A percentile compares a stretch with the other conserved stretches of the same genome.
Evolutionary conservation across 2,329 filamentous ascomycete species (phyloP).

Genomic region (Monosporascus sp.): DNA sequence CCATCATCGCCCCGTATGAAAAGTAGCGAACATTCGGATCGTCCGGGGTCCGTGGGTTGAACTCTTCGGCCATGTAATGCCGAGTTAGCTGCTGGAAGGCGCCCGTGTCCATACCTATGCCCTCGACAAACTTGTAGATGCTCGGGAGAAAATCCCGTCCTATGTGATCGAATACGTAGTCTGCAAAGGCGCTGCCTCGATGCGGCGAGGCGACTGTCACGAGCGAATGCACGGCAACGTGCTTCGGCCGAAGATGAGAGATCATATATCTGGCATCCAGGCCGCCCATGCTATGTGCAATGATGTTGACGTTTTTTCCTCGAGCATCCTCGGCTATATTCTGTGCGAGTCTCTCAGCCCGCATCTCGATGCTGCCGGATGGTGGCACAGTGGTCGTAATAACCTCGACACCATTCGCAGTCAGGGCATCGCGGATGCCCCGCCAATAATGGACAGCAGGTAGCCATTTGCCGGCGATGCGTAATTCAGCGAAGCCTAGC

Average conservation of each 20-base stretch:
- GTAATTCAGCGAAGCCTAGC: constrained; percentile 57
- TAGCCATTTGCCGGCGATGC: constrained; percentile 41
- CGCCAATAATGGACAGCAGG: constrained; percentile 60
- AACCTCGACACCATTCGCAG: constrained; percentile 47
- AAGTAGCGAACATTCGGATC: constrained; percentile 51
- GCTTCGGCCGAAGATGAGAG: constrained; percentile 43
- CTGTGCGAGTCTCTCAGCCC: constrained; percentile 51
- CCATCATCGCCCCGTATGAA: constrained; percentile 53
- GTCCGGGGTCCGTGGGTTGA: constrained; percentile 55
- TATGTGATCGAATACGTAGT: constrained; percentile 45
- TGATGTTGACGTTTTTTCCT: constrained; percentile 65
- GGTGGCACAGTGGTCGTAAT: constrained; percentile 58
- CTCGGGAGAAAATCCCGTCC: constrained; percentile 46
- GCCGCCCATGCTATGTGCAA: constrained; percentile 65
- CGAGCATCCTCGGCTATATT: constrained; percentile 44
- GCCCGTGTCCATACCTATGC: constrained; percentile 49
- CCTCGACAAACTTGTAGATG: constrained; percentile 46
- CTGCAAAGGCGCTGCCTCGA: constrained; percentile 50
- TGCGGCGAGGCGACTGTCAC: constrained; percentile 53
- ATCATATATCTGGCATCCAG: constrained; percentile 63
- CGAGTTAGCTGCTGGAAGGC: constrained; percentile 58
- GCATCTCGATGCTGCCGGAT: constrained; percentile 54
- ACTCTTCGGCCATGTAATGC: constrained; percentile 51
- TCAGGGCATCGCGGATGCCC: constrained; percentile 55
- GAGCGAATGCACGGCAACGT: constrained; percentile 43